These are phyloP conservation scores for Clarireedia monteithiana DNA, from an alignment of 2,329 filamentous ascomycete genomes.

Conservation along the genomic window DNA sequence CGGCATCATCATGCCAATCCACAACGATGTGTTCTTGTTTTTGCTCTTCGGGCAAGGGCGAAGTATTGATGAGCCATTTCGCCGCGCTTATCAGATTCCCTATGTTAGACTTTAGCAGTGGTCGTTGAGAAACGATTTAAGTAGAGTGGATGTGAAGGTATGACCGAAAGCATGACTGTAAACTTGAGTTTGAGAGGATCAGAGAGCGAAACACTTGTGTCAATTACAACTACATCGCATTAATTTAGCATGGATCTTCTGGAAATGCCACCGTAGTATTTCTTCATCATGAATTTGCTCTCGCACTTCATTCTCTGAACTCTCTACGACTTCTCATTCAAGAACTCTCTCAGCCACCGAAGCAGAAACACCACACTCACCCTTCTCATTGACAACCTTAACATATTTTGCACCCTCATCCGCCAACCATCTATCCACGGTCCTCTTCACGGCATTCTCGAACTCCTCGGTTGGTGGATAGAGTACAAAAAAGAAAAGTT, in stretches of 20 bases:
- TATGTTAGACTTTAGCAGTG: background rate
- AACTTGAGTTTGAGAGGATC: too few species aligned
- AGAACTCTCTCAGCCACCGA: background rate
- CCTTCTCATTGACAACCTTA: constrained; percentile 16
- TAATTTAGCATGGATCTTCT: too few species aligned
- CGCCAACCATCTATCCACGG: constrained; percentile 13
- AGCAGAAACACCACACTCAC: background rate
- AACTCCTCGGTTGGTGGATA: constrained; percentile 12
- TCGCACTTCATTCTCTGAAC: too few species aligned
- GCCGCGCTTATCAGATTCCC: constrained; percentile 5
- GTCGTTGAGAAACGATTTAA: too few species aligned
- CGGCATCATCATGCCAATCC: constrained; percentile 15
- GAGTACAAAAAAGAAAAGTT: constrained; percentile 16
- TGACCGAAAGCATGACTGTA: too few species aligned
- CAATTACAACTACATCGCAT: too few species aligned
- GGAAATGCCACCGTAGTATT: too few species aligned
- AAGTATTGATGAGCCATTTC: constrained; percentile 1
- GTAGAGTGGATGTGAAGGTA: too few species aligned
- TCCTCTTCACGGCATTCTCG: constrained; percentile 12
- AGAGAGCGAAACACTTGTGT: too few species aligned
- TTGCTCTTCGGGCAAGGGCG: constrained; percentile 9
- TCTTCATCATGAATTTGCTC: too few species aligned
- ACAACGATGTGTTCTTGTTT: constrained; percentile 11
- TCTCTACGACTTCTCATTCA: too few species aligned
- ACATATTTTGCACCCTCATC: constrained; percentile 14